Evolutionary conservation across 1,284 basidiomycete species (phyloP).

Genomic region (Butyriboletus appendiculatus): DNA sequence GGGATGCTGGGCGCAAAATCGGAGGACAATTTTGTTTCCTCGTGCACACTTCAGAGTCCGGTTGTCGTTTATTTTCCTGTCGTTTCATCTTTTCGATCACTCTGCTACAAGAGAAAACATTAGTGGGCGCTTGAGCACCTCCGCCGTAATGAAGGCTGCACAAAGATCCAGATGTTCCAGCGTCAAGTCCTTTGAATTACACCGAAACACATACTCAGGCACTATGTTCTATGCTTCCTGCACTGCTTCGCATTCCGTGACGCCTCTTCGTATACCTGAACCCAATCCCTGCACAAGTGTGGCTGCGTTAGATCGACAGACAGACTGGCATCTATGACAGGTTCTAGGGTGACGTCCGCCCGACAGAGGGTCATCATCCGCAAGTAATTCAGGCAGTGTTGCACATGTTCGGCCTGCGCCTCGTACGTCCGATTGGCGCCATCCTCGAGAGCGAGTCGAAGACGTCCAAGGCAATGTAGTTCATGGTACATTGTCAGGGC

Average conservation of each 20-base stretch:
- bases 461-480: slow-evolving; percentile 34
- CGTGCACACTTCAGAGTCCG: too few relatives aligned
- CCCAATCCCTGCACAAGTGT: slow-evolving; percentile 52
- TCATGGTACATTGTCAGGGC: slow-evolving; percentile 36
- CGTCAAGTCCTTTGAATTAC: background rate
- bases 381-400: slow-evolving; percentile 42
- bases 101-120: too few relatives aligned
- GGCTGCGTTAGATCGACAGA: slow-evolving; percentile 38
- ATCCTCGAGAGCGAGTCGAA: slow-evolving; percentile 24
- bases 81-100: too few relatives aligned
- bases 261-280: slow-evolving; percentile 39
- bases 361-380: slow-evolving; percentile 36
- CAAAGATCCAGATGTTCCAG: background rate
- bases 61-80: too few relatives aligned
- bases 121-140: background rate
- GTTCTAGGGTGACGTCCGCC: slow-evolving; percentile 38
- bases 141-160: background rate
- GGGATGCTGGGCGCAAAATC: too few relatives aligned
- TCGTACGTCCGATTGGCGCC: slow-evolving; percentile 30
- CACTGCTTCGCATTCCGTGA: slow-evolving; percentile 18
- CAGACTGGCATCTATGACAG: slow-evolving; percentile 38
- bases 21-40: too few relatives aligned
- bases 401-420: slow-evolving; percentile 35
- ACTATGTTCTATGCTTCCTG: slow-evolving; percentile 3
- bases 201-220: background rate